phyloP scores from a whole-genome alignment of 2,329 filamentous ascomycete genomes.

The Penicillium sp. region DNA sequence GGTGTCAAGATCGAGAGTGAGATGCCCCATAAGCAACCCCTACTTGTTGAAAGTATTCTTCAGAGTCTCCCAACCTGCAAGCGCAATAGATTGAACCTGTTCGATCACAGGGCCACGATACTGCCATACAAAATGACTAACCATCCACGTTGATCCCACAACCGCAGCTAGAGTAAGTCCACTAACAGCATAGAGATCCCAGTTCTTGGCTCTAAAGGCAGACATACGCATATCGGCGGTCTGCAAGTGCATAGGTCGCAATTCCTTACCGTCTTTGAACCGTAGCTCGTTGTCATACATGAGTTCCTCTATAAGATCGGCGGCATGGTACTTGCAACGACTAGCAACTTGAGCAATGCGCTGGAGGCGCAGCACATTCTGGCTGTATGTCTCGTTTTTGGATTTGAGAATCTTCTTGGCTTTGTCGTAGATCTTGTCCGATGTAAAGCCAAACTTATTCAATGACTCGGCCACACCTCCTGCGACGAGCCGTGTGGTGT shows the following conservation, averaged over 20 bases:
- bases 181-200: not conserved
- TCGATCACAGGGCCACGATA: not conserved
- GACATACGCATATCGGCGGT: not conserved
- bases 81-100: not conserved
- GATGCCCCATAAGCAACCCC: not conserved
- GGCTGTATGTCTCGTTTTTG: not conserved
- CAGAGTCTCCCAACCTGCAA: not conserved
- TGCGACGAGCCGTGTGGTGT: not conserved
- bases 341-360: not conserved
- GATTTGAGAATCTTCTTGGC: not conserved
- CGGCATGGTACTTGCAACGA: not conserved
- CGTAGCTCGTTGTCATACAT: not conserved
- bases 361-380: not conserved
- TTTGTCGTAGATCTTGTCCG: not conserved
- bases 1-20: too few relatives aligned
- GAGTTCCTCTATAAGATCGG: not conserved
- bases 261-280: not conserved
- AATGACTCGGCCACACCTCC: not conserved
- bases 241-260: not conserved
- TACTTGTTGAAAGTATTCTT: not conserved
- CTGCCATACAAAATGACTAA: not conserved
- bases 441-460: not conserved
- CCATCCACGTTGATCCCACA: not conserved
- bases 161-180: not conserved
- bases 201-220: not conserved